Conservation (phyloP, 2,329 filamentous ascomycete genomes). For the Aspergillus thermomutatus region DNA sequence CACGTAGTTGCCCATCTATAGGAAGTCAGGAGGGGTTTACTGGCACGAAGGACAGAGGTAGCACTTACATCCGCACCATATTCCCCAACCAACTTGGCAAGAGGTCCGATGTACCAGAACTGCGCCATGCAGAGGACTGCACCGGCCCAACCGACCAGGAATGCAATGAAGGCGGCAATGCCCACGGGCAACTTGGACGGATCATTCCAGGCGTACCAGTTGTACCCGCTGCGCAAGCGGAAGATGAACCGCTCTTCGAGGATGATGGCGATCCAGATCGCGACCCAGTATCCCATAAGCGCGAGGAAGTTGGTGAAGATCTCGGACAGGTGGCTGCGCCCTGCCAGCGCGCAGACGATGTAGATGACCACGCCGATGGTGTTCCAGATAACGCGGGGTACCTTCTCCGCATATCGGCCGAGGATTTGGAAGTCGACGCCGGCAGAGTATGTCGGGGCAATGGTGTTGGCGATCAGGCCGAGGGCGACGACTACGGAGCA, state of each 20-base stretch:
- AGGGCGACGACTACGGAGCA: slow-evolving; percentile 63
- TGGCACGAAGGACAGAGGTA: background rate
- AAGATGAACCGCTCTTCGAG: slow-evolving; percentile 61
- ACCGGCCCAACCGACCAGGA: slow-evolving; percentile 63
- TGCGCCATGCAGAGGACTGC: slow-evolving; percentile 67
- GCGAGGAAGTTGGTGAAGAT: slow-evolving; percentile 69
- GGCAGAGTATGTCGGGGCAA: slow-evolving; percentile 62
- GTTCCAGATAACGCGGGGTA: slow-evolving; percentile 65
- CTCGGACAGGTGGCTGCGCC: slow-evolving; percentile 56
- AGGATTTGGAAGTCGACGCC: slow-evolving; percentile 68
- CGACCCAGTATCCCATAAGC: slow-evolving; percentile 69
- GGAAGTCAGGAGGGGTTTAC: slow-evolving; percentile 10
- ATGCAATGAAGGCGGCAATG: slow-evolving; percentile 58
- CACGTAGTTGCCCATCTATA: slow-evolving; percentile 56
- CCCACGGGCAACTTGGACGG: slow-evolving; percentile 59
- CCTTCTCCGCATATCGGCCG: slow-evolving; percentile 53
- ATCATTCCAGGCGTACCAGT: slow-evolving; percentile 62
- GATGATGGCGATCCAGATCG: slow-evolving; percentile 62
- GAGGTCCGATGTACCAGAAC: slow-evolving; percentile 65
- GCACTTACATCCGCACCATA: slow-evolving; percentile 55
- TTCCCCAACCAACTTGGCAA: slow-evolving; percentile 56
- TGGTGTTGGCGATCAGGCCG: slow-evolving; percentile 63
- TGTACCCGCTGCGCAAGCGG: slow-evolving; percentile 50
- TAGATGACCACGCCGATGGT: slow-evolving; percentile 60
- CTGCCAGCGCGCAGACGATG: slow-evolving; percentile 62